Evolutionary conservation across 352 stramenopile genomes (phyloP), one percentile per base, ranked within the genome.

Genomic region (Hyaloperonospora brassicae): DNA sequence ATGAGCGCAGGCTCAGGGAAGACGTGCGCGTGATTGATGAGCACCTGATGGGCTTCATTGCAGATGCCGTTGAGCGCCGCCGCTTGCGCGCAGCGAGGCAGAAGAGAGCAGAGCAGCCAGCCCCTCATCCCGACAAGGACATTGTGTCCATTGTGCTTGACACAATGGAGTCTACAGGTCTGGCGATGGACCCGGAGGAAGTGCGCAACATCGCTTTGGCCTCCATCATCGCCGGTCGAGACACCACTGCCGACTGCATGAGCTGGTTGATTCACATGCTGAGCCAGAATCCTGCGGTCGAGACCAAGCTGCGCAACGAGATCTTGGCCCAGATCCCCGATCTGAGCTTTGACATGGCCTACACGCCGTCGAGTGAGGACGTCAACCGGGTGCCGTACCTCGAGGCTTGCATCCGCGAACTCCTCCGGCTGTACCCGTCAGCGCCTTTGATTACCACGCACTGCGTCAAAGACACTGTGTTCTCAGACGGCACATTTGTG

Each of bases 211-310:
- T 91, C 30, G 68, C 83, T 7, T 59, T 91, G 12, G 79, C 72
- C n/a, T 80, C 87, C 22, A 61, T 91, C 30, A 75, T 91, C 39
- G 79, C 75, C 23, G 81, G 79, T 23, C 64, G 78, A 5, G 79
- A 91, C 55, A 89, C 81, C 10, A 87, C 78, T 22, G 73, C 75
- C 0, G 71, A 76, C 42, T 66, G 71, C 11, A 66, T 91, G 43
- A 55, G 58, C 17, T 91, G 81, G 79, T 61, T 70, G 30, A 55
- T 70, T 49, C 52, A 62, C 30, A 21, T 59, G 22, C 43, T 73
- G 6, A 58, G 46, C n/a, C 43, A 68, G 48, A 62, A 70, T 36
- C 65, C 62, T 4, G 35, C 17, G 2, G 62, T 59, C 1, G 65
- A 70, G 24, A 30, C 40, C 0, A 73, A 68, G 48, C 38, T 73